Conservation (phyloP, 2,329 filamentous ascomycete species). For the Neocucurbitaria cava region DNA sequence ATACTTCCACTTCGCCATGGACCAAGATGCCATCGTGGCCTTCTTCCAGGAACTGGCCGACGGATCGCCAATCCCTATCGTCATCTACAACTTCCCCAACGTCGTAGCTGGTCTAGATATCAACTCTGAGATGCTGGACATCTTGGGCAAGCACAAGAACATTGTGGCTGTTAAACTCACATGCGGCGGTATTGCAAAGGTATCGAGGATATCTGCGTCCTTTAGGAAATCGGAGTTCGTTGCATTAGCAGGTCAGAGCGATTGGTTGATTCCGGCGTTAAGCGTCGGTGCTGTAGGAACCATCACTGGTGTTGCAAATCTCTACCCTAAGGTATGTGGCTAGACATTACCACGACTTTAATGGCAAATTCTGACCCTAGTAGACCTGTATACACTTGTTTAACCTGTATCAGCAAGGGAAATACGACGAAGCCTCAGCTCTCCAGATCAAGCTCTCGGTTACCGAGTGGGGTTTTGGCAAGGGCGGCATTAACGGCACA, state of each 20-base stretch:
- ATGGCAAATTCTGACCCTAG: slow-evolving; percentile 3
- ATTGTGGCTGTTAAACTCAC: slow-evolving; percentile 50
- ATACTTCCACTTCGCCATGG: slow-evolving; percentile 52
- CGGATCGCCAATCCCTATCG: slow-evolving; percentile 50
- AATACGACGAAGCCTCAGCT: slow-evolving; percentile 56
- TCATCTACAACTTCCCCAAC: slow-evolving; percentile 59
- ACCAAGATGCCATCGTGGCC: slow-evolving; percentile 42
- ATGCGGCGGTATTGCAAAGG: slow-evolving; percentile 52
- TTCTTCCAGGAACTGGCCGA: slow-evolving; percentile 50
- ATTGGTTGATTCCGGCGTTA: slow-evolving; percentile 62
- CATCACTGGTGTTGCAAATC: slow-evolving; percentile 69
- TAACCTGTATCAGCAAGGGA: slow-evolving; percentile 57
- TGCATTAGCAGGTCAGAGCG: slow-evolving; percentile 52
- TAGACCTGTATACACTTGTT: slow-evolving; percentile 55
- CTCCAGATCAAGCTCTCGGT: slow-evolving; percentile 60
- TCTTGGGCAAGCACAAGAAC: slow-evolving; percentile 44
- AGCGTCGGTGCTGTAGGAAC: slow-evolving; percentile 65
- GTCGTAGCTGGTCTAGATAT: slow-evolving; percentile 54
- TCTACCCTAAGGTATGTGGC: slow-evolving; percentile 59
- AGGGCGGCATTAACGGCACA: slow-evolving; percentile 66
- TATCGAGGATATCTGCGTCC: slow-evolving; percentile 48
- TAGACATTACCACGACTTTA: background rate
- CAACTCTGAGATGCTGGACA: slow-evolving; percentile 51
- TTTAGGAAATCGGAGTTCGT: slow-evolving; percentile 49
- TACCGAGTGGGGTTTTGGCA: slow-evolving; percentile 64